Evolutionary conservation across 139 green algal species (phyloP).

Genomic region (Coelastrella sp.): DNA sequence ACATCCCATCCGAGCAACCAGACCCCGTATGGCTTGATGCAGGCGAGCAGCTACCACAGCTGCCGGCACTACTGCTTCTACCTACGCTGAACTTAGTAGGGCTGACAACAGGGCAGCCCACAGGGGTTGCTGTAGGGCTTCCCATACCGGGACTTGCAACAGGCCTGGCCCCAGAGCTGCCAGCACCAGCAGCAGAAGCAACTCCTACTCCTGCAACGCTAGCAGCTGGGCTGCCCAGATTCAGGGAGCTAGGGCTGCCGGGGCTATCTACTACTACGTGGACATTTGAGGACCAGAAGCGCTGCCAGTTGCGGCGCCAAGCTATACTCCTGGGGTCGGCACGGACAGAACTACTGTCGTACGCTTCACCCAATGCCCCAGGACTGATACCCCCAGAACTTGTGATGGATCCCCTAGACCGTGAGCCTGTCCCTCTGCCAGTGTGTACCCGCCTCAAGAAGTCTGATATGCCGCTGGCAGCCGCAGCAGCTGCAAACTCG

Average conservation of each 20-base stretch:
- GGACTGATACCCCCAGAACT: too few relatives aligned
- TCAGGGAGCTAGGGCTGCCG: not conserved
- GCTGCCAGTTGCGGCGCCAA: not conserved
- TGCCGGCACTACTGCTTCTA: constrained; percentile 14
- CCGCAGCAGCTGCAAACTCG: not conserved
- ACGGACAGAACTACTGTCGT: too few relatives aligned
- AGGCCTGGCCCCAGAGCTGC: too few relatives aligned
- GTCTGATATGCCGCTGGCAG: not conserved
- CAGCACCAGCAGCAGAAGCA: not conserved
- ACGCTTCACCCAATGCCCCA: too few relatives aligned
- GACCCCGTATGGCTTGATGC: not conserved
- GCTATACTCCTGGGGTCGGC: not conserved
- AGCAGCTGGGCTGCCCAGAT: not conserved
- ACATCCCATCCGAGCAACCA: not conserved
- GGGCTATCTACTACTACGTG: not conserved
- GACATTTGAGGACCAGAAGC: not conserved
- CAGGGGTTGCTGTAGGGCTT: too few relatives aligned
- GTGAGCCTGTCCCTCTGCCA: too few relatives aligned
- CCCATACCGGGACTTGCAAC: too few relatives aligned
- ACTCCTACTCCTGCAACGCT: not conserved
- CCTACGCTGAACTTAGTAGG: not conserved
- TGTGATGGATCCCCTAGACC: too few relatives aligned
- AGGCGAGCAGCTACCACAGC: not conserved
- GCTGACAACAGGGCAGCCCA: too few relatives aligned
- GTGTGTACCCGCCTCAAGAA: not conserved